phyloP scores from a whole-genome alignment of 805 yeast genomes.

The Phaffomyces antillensis region DNA sequence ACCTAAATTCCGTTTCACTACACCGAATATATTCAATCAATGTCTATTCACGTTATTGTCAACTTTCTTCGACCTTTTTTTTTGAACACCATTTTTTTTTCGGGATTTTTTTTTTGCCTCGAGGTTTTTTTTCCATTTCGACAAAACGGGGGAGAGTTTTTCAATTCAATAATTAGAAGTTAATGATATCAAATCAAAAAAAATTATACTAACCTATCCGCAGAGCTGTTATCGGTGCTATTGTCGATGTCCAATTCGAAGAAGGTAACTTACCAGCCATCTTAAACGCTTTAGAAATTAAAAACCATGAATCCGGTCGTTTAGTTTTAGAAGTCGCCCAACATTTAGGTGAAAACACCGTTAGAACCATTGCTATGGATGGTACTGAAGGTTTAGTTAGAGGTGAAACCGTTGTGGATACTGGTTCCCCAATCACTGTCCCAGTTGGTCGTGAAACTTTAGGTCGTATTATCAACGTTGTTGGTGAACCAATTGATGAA shows the following conservation, averaged over 20 bases:
- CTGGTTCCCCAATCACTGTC: slow-evolving; percentile 97
- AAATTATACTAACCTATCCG: slow-evolving; percentile 13
- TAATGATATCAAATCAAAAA: not conserved
- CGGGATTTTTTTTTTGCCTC: not conserved
- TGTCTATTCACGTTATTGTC: not conserved
- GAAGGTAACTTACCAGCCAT: slow-evolving; percentile 96
- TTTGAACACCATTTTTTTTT: not conserved
- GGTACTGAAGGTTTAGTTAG: slow-evolving; percentile 99
- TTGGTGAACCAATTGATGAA: slow-evolving; percentile 99
- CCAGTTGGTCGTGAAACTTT: slow-evolving; percentile 99
- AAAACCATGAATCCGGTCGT: slow-evolving; percentile 65
- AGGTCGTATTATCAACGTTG: slow-evolving; percentile 96
- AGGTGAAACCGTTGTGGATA: slow-evolving; percentile 87
- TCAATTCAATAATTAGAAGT: not conserved
- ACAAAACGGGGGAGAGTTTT: not conserved
- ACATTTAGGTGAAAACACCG: slow-evolving; percentile 99
- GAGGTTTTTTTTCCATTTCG: not conserved
- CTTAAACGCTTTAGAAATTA: slow-evolving; percentile 90
- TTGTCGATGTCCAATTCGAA: slow-evolving; percentile 97
- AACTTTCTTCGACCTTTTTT: not conserved
- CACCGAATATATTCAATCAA: too few species aligned
- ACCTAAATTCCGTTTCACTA: too few species aligned
- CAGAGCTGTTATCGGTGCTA: slow-evolving; percentile 98
- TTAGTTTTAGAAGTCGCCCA: slow-evolving; percentile 97
- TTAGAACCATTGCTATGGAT: slow-evolving; percentile 99